Base-by-base conservation (phyloP, 768 basidiomycete species). In the Termitomyces sp. region DNA sequence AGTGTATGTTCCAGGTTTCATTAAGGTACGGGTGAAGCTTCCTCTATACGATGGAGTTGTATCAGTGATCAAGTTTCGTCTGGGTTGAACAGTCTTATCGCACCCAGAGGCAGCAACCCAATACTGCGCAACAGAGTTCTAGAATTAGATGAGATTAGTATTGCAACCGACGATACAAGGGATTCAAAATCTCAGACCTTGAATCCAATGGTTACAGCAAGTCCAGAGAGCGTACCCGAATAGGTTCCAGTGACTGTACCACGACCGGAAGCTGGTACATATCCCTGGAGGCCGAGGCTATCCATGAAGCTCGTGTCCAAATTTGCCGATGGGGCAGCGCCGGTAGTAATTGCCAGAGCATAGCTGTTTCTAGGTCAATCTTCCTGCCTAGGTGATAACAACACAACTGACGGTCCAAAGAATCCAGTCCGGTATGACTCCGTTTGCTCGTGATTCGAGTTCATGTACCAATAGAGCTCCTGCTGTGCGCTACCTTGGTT, bases 1-100 rank as follows among this genome's bases (percentile, higher is more conserved):
- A 12, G 74, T 74, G 61, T 80, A 81, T 36, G 76, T 79, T 6
- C 79, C 79, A 13, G 79, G 77, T 59, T 79, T 80, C 74, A 80
- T 76, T 63, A 69, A 60, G 9, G 73, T 75, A 18, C 76, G 72
- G 12, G 71, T 73, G 69, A 78, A 79, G 27, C 70, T 67, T 44
- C 76, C 77, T 48, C 76, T 72, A 31, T 46, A 29, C n/a, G 27
- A 53, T 12, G 51, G 51, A 41, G 41, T 46, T 13, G 24, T 26
- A 55, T 53, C 20, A 46, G 20, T 56, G 14, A 37, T 32, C 27
- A 42, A n/a, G 31, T 34, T 29, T 14, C 14, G 22, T 48, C 18
- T 6, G n/a, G 3, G 3, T 22, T 7, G 13, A 44, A n/a, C 39
- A 29, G 8, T 12, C 39, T 20, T 10, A 41, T 61, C 71, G 44